phyloP scores from a whole-genome alignment of 2,329 filamentous ascomycete species.

The Calonectria fujianensis region DNA sequence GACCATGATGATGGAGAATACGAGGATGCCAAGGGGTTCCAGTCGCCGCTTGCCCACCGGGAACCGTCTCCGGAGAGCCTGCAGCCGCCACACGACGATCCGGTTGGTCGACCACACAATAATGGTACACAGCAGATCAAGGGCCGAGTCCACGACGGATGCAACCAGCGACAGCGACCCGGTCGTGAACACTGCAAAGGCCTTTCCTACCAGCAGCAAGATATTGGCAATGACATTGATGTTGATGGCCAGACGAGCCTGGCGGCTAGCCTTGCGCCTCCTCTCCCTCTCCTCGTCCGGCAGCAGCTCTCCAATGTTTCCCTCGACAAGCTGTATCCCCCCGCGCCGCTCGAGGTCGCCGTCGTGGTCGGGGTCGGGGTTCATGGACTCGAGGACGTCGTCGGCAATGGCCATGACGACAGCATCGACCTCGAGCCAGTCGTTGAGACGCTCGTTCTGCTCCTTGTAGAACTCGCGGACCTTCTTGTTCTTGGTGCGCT shows the following conservation, averaged over 20 bases:
- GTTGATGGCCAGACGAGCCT: slow-evolving; percentile 80
- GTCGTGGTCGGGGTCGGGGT: slow-evolving; percentile 59
- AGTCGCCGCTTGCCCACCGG: slow-evolving; percentile 82
- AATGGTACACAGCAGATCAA: slow-evolving; percentile 85
- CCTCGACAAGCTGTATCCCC: slow-evolving; percentile 56
- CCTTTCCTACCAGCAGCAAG: slow-evolving; percentile 82
- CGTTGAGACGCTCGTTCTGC: slow-evolving; percentile 58
- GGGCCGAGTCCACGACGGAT: slow-evolving; percentile 83
- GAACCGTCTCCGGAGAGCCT: slow-evolving; percentile 76
- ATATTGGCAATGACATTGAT: slow-evolving; percentile 87
- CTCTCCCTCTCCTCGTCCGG: slow-evolving; percentile 57
- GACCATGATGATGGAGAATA: slow-evolving; percentile 90
- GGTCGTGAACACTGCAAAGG: slow-evolving; percentile 85
- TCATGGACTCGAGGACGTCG: slow-evolving; percentile 60
- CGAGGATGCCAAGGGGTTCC: slow-evolving; percentile 84
- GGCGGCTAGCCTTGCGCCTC: slow-evolving; percentile 49
- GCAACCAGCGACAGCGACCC: slow-evolving; percentile 86
- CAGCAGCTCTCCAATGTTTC: slow-evolving; percentile 57
- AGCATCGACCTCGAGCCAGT: slow-evolving; percentile 60
- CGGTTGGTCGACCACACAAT: slow-evolving; percentile 87
- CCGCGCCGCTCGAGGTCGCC: slow-evolving; percentile 57
- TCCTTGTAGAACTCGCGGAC: slow-evolving; percentile 55
- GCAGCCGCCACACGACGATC: slow-evolving; percentile 77
- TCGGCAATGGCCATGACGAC: slow-evolving; percentile 60
- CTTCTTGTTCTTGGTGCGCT: slow-evolving; percentile 55